Base-by-base conservation (phyloP, 2,329 filamentous ascomycete genomes). In the Colletotrichum tabaci region DNA sequence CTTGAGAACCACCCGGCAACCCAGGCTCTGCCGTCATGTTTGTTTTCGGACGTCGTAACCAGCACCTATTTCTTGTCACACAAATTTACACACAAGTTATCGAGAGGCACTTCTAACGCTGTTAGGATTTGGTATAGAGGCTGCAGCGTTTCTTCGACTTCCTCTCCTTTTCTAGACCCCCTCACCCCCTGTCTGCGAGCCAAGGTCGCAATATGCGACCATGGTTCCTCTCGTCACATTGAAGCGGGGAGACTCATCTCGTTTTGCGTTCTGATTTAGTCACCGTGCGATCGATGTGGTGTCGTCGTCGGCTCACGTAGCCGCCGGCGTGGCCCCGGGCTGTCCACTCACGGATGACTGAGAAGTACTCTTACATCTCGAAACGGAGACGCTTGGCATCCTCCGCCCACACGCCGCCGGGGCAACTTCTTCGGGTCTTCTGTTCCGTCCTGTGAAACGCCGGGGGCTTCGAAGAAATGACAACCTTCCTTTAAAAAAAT, bases 391-490 rank as follows among this genome's bases (percentile, higher is more conserved):
- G 42, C 21, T 23, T 44, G 44, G 13, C 53, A 53, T 8, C 4
- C 30, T 18, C 23, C 23, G 30, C 38, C 56, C 46, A 61, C 64
- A 35, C 6, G 30, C 30, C 8, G 56, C 46, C 38, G 18, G 47
- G 55, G n/a, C 26, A n/a, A n/a, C n/a, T 58, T 26, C n/a, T 26
- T 16, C n/a, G 40, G 58, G 23, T 38, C 47, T n/a, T 7, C 15
- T 23, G 61, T 60, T 69, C 60, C 66, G 42, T 60, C 66, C 26
- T 40, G 35, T 69, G 46, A 66, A 26, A 15, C 44, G 26, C 21
- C n/a, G 38, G 26, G n/a, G 26, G 53, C 30, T 44, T 38, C 10
- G 35, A 66, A 42, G 61, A 47, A 55, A 69, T 66, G 46, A 30
- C 53, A 69, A 26, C 61, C 53, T 21, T 65, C 26, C 7, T 53